Evolutionary conservation across 2,329 filamentous ascomycete genomes (phyloP).

Genomic region (Exophiala spinifera): DNA sequence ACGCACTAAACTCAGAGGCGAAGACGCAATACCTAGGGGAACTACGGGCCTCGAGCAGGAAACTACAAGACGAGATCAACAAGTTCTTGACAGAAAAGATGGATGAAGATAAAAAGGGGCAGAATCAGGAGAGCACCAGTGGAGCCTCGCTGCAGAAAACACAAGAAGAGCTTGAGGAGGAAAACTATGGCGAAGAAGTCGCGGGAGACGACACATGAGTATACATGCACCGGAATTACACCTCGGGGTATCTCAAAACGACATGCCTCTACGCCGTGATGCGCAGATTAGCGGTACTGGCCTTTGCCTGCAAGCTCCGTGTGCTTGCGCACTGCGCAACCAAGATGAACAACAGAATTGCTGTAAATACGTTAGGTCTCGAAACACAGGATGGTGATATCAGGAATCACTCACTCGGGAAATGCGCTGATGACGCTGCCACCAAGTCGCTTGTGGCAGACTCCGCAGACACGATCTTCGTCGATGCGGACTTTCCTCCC

Average conservation of each 20-base stretch:
- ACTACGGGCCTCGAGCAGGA: constrained; percentile 48
- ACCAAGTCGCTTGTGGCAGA: constrained; percentile 90
- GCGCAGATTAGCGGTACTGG: constrained; percentile 9
- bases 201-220: constrained; percentile 35
- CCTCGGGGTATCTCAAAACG: constrained; percentile 24
- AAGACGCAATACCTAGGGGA: constrained; percentile 55
- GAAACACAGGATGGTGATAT: not conserved
- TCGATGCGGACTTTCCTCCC: constrained; percentile 72
- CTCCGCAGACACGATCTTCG: constrained; percentile 85
- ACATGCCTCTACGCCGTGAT: constrained; percentile 10
- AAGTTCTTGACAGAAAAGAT: constrained; percentile 59
- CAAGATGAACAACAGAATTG: constrained; percentile 71
- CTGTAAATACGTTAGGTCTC: constrained; percentile 30
- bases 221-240: not conserved
- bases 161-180: constrained; percentile 53
- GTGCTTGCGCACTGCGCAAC: constrained; percentile 58
- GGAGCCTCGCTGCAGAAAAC: constrained; percentile 41
- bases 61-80: constrained; percentile 59
- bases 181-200: constrained; percentile 10
- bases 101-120: constrained; percentile 55
- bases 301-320: constrained; percentile 27
- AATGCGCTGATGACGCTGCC: constrained; percentile 87
- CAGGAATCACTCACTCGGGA: constrained; percentile 62
- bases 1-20: constrained; percentile 27
- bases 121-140: constrained; percentile 19